A percentile compares a stretch with the other conserved stretches of the same genome.
Evolutionary conservation across 106 monocot species (phyloP).

Genomic region (Cymbidium sinense): DNA sequence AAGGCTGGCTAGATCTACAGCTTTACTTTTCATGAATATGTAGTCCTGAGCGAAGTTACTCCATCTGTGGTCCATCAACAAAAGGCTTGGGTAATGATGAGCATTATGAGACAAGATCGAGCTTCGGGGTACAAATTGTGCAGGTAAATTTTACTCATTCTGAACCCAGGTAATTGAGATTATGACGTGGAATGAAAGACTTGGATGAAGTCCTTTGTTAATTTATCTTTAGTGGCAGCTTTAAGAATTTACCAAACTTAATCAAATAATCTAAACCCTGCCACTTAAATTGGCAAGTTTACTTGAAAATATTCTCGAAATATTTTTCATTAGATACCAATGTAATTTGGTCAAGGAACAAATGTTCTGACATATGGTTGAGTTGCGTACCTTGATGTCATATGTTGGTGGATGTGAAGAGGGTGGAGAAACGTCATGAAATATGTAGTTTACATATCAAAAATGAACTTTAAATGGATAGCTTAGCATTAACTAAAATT

Average conservation of each 20-base stretch:
- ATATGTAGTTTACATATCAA: too few relatives aligned
- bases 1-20: neutral
- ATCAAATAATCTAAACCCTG: neutral
- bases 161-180: neutral
- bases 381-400: neutral
- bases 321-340: neutral
- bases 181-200: neutral
- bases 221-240: neutral
- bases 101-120: constrained; percentile 62
- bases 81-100: constrained; percentile 62
- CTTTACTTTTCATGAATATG: constrained; percentile 5
- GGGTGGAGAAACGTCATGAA: neutral
- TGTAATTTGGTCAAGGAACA: neutral
- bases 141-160: constrained; percentile 48
- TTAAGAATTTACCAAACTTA: neutral
- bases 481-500: neutral
- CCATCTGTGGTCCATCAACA: constrained; percentile 68
- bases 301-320: neutral
- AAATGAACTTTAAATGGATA: too few relatives aligned
- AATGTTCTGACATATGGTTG: neutral
- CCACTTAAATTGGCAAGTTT: neutral
- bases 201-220: neutral
- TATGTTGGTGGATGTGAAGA: neutral
- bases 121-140: constrained; percentile 79
- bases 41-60: constrained; percentile 78